Conservation (phyloP, 116 monocot species). For the Iris pallida region DNA sequence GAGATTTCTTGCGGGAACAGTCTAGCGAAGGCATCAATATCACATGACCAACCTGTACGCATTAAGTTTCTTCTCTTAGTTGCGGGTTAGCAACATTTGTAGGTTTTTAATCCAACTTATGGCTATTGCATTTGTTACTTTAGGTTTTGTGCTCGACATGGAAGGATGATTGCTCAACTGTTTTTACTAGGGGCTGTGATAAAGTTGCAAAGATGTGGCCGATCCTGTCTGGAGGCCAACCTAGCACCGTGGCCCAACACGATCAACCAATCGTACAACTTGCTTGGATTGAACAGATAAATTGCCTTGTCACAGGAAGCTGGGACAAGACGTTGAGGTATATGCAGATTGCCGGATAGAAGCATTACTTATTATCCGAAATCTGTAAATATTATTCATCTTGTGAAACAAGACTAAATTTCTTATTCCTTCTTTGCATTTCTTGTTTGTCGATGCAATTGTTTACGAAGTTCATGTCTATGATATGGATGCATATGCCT, state of each 20-base stretch:
- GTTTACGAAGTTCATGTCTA: too few relatives aligned
- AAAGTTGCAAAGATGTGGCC: slow-evolving; percentile 99
- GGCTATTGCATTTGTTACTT: slow-evolving; percentile 1
- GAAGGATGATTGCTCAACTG: slow-evolving; percentile 95
- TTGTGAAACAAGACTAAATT: too few relatives aligned
- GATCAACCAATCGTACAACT: slow-evolving; percentile 89
- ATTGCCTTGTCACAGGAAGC: slow-evolving; percentile 85
- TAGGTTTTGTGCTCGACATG: slow-evolving; percentile 95
- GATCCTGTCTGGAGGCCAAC: slow-evolving; percentile 80
- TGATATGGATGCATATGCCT: too few relatives aligned
- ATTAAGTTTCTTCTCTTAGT: not conserved
- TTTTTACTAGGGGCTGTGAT: slow-evolving; percentile 95
- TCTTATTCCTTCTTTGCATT: too few relatives aligned
- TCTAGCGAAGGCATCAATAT: slow-evolving; percentile 82
- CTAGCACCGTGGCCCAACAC: slow-evolving; percentile 79
- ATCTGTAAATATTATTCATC: too few relatives aligned
- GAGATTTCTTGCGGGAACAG: slow-evolving; percentile 69
- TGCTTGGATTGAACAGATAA: slow-evolving; percentile 90
- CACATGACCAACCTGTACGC: slow-evolving; percentile 86
- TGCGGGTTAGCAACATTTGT: not conserved
- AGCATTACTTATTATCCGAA: too few relatives aligned
- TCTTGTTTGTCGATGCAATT: too few relatives aligned
- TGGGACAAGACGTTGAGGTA: slow-evolving; percentile 94
- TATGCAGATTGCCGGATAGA: not conserved
- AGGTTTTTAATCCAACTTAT: not conserved